phyloP scores from a whole-genome alignment of 805 yeast genomes.

The Peterozyma xylosa region DNA sequence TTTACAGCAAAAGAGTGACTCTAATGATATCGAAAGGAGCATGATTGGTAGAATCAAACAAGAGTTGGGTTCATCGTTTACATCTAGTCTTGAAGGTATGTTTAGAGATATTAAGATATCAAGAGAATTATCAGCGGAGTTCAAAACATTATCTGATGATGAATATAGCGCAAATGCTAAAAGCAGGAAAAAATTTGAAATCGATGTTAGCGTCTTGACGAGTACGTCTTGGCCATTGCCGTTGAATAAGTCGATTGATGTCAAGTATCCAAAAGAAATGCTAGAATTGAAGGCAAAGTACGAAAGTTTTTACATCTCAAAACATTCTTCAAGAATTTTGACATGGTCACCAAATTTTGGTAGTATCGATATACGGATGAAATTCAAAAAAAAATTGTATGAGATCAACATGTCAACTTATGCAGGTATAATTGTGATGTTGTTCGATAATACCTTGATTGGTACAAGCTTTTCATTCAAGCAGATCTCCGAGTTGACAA shows the following conservation, averaged over 20 bases:
- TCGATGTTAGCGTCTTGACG: slow-evolving; percentile 50
- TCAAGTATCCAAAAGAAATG: slow-evolving; percentile 36
- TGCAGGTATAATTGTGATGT: slow-evolving; percentile 69
- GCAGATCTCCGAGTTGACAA: slow-evolving; percentile 59
- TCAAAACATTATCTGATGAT: slow-evolving; percentile 16
- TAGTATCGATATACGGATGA: slow-evolving; percentile 68
- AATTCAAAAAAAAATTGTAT: slow-evolving; percentile 62
- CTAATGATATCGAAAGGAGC: slow-evolving; percentile 59
- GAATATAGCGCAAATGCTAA: slow-evolving; percentile 10
- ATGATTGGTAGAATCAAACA: slow-evolving; percentile 61
- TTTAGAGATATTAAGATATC: slow-evolving; percentile 68
- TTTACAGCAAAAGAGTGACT: slow-evolving; percentile 34
- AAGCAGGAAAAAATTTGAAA: slow-evolving; percentile 24
- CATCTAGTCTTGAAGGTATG: slow-evolving; percentile 82
- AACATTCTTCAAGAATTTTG: slow-evolving; percentile 51
- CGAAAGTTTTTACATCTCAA: slow-evolving; percentile 40
- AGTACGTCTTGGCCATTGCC: slow-evolving; percentile 65
- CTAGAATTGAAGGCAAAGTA: slow-evolving; percentile 34
- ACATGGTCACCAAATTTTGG: slow-evolving; percentile 84
- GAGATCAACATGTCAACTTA: slow-evolving; percentile 76
- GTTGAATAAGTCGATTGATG: slow-evolving; percentile 25
- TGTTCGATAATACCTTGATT: slow-evolving; percentile 48
- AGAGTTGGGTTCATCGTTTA: slow-evolving; percentile 74
- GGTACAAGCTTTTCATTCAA: slow-evolving; percentile 41
- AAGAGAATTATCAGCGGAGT: slow-evolving; percentile 35